Evolutionary conservation across 164 flowering plant species (phyloP).

Genomic region (Stephania cephalantha): DNA sequence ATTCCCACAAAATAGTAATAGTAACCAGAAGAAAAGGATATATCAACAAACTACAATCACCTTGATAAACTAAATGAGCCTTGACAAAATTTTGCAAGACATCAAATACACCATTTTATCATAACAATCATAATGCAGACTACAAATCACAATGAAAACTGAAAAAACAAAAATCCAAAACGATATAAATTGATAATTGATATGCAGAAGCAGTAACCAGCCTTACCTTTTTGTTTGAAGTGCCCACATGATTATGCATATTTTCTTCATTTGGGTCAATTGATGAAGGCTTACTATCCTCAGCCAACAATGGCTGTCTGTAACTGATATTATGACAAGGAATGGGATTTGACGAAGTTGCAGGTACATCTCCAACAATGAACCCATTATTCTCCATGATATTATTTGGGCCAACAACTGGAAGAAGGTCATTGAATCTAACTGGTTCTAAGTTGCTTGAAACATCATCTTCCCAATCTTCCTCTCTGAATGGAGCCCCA

Average conservation of each 20-base stretch:
- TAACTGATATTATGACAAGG: conserved; percentile 11
- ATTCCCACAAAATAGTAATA: no score
- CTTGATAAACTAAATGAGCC: not conserved
- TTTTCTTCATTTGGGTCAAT: conserved; percentile 8
- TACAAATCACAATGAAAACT: not conserved
- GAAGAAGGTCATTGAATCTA: conserved; percentile 7
- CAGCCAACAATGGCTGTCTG: not conserved
- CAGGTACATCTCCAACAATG: conserved; percentile 1
- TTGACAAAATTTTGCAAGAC: not conserved
- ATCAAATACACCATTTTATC: not conserved
- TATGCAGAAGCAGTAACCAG: not conserved
- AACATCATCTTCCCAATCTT: conserved; percentile 61
- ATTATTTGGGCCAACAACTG: conserved; percentile 1
- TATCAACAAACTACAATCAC: no score
- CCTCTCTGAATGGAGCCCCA: conserved; percentile 77
- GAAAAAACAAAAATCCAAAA: not conserved
- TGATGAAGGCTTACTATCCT: conserved; percentile 7
- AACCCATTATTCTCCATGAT: conserved; percentile 1
- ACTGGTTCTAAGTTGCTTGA: conserved; percentile 3
- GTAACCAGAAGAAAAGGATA: no score
- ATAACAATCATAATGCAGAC: not conserved
- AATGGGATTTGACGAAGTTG: conserved; percentile 10
- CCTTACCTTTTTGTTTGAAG: conserved; percentile 17
- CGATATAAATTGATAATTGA: not conserved
- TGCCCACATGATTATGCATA: not conserved